Percentiles rank a stretch among this genome's conserved stretches.
phyloP scores from a whole-genome alignment of 306 rosid genomes.

The Potentilla sterilis region DNA sequence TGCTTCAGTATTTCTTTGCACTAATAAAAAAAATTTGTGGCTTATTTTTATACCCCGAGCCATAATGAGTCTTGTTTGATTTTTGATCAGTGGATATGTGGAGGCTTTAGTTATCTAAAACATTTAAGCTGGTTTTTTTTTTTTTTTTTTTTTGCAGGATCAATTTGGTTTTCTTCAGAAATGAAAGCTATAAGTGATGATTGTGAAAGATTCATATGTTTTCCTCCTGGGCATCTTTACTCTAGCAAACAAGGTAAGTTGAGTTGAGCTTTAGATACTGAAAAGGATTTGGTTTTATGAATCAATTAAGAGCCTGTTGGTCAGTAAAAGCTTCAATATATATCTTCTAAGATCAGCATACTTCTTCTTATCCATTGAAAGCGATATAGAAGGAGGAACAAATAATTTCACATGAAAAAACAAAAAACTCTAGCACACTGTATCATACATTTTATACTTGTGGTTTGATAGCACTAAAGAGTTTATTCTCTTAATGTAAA shows the following conservation, averaged over 20 bases:
- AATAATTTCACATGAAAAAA: background rate
- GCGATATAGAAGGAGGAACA: background rate
- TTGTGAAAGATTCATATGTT: constrained; percentile 84
- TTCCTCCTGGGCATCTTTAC: constrained; percentile 95
- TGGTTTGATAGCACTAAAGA: background rate
- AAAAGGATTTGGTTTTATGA: background rate
- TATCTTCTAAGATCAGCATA: background rate
- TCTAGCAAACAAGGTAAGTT: constrained; percentile 83
- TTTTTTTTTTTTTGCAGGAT: constrained; percentile 54
- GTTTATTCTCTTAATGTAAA: background rate
- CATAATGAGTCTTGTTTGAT: background rate
- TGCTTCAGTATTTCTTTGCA: background rate
- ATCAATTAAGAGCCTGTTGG: background rate
- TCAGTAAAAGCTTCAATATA: background rate
- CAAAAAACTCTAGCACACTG: background rate
- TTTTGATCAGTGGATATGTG: background rate
- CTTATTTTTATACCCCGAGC: background rate
- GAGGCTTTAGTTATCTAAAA: background rate
- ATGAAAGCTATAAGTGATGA: constrained; percentile 98
- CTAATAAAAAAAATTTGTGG: background rate
- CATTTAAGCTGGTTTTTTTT: constrained; percentile 11
- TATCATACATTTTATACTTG: background rate
- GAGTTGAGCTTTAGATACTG: constrained; percentile 1
- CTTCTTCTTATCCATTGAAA: background rate
- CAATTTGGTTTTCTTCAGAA: constrained; percentile 96